Evolutionary conservation across 805 yeast genomes (phyloP), one percentile per base, ranked within the genome.

Genomic region (Teunomyces funiuensis): DNA sequence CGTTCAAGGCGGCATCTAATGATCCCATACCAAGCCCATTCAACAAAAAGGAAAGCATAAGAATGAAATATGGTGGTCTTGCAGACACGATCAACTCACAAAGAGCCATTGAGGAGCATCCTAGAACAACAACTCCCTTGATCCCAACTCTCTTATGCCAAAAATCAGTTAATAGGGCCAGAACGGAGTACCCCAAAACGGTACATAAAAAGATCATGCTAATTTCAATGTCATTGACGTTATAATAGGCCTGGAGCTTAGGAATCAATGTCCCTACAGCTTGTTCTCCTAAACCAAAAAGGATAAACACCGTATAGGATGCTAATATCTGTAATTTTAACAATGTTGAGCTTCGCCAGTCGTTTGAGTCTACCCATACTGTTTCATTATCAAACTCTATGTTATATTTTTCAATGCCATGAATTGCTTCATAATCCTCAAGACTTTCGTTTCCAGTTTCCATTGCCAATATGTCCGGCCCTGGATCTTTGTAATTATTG

Each of bases 191-290:
- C 0, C 88, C 88, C 1, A 68, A 15, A 16, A 79, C 74, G 18
- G 76, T 74, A 9, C 77, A 67, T 15, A 81, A 55, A 49, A 80
- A 82, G 3, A 82, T 53, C 26, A 70, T 52, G 3, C 84, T 74
- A 2, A 77, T 60, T 25, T 65, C 62, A 1, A 75, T 58, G 48
- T 83, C 77, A 46, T 73, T 63, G 5, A 80, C 66, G 1, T 61
- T 22, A 54, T 80, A 82, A 37, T 75, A 60, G 4, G 53, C 56
- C 40, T 78, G 73, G 11, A 81, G 47, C 28, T 71, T 61, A 2
- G 85, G 83, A 45, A 83, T 64, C 28, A 82, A 53, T 0, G 85
- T 72, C 0, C 88, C 88, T 13, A 80, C 57, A 0, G 83, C 67
- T 54, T 82, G 84, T 49, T 83, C 88, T 5, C 73, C 68, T 20